phyloP scores from a whole-genome alignment of 2,329 filamentous ascomycete genomes.

The Neofusicoccum laricinum region DNA sequence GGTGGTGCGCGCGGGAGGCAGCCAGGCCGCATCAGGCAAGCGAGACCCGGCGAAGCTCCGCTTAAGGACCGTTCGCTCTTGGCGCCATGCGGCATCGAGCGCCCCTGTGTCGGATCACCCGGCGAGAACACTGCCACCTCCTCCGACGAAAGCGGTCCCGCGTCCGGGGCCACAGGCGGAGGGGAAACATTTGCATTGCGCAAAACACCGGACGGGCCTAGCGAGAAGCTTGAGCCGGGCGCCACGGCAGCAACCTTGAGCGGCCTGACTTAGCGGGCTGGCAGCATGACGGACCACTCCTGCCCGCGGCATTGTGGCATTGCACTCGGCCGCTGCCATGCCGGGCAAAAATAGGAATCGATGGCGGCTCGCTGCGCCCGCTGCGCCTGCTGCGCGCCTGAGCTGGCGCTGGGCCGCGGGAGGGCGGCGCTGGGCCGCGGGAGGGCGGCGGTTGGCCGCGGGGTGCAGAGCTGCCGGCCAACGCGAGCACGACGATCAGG shows the following conservation, averaged over 20 bases:
- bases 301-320: neutral
- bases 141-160: neutral
- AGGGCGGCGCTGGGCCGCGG: neutral
- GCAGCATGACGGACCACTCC: neutral
- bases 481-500: neutral
- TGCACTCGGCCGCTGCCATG: neutral
- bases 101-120: slow-evolving; percentile 15
- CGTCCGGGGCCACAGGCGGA: neutral
- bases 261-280: neutral
- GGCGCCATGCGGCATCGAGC: neutral
- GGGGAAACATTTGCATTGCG: slow-evolving; percentile 1
- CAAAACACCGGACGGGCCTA: slow-evolving; percentile 5
- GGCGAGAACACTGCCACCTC: slow-evolving; percentile 15
- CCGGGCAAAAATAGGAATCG: neutral
- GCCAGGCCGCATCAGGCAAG: neutral
- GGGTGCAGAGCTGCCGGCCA: neutral
- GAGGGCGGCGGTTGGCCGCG: neutral
- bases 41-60: neutral
- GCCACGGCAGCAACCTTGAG: neutral
- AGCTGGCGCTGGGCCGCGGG: neutral
- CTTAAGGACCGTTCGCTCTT: neutral
- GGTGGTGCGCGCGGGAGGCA: neutral
- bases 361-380: neutral
- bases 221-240: slow-evolving; percentile 3
- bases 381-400: neutral